Percentiles rank a stretch among this genome's conserved stretches.
Evolutionary conservation across 805 yeast species (phyloP).

Genomic region (Ogataea allantospora): DNA sequence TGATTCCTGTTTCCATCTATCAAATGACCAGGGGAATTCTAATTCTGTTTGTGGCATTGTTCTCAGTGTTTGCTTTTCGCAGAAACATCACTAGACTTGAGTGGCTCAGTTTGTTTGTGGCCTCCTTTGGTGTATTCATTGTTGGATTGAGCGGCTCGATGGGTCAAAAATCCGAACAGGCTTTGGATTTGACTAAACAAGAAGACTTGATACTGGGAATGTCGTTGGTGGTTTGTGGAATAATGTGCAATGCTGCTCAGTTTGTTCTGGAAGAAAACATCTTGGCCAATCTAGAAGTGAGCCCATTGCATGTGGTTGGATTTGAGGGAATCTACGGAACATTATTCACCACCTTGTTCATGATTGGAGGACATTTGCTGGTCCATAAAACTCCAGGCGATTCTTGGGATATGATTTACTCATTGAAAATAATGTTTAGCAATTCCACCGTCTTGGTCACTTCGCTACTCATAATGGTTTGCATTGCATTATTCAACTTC

Average conservation of each 20-base stretch:
- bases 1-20: constrained; percentile 75
- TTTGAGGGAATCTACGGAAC: constrained; percentile 73
- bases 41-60: constrained; percentile 70
- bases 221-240: constrained; percentile 55
- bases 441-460: constrained; percentile 45
- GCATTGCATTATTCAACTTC: constrained; percentile 69
- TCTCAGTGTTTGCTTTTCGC: constrained; percentile 61
- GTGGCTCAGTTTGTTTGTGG: constrained; percentile 66
- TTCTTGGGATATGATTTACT: constrained; percentile 53
- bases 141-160: constrained; percentile 71
- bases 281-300: constrained; percentile 48
- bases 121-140: constrained; percentile 63
- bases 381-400: constrained; percentile 43
- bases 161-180: constrained; percentile 9
- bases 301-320: constrained; percentile 67
- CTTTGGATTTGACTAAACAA: constrained; percentile 6
- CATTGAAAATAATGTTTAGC: constrained; percentile 48
- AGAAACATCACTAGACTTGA: constrained; percentile 56
- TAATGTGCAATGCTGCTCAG: constrained; percentile 69
- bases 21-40: constrained; percentile 85
- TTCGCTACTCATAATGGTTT: constrained; percentile 65
- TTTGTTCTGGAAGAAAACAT: constrained; percentile 77
- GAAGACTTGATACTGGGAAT: constrained; percentile 53
- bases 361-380: constrained; percentile 43
- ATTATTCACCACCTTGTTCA: constrained; percentile 40